phyloP scores from a whole-genome alignment of 768 basidiomycete genomes.

The Boletus rufocinnamomeus region DNA sequence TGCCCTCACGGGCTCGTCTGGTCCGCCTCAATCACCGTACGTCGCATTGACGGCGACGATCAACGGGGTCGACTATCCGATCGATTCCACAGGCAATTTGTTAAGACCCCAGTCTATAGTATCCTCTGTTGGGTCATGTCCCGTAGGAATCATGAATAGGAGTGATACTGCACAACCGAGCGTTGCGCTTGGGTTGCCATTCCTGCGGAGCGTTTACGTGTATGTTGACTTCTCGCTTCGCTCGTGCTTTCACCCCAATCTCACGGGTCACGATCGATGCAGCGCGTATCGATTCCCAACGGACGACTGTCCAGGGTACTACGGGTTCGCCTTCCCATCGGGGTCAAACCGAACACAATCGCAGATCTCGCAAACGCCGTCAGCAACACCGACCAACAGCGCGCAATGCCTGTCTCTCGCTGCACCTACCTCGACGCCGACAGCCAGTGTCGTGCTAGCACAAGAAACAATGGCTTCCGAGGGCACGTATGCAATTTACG shows the following conservation, averaged over 20 bases:
- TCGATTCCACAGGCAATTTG: conserved; percentile 28
- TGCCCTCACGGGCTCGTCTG: neutral
- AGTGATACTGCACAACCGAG: conserved; percentile 15
- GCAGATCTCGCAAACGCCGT: conserved; percentile 33
- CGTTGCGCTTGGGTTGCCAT: conserved; percentile 28
- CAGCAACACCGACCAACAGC: conserved; percentile 29
- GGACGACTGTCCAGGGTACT: conserved; percentile 31
- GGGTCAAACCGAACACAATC: conserved; percentile 30
- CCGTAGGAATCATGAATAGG: conserved; percentile 24
- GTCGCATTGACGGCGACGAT: conserved; percentile 31
- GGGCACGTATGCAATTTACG: conserved; percentile 20
- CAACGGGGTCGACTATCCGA: conserved; percentile 35
- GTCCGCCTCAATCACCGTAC: conserved; percentile 19
- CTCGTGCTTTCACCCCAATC: neutral
- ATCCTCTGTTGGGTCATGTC: conserved; percentile 11
- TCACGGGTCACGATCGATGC: neutral
- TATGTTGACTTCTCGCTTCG: conserved; percentile 9
- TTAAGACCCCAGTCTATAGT: conserved; percentile 13
- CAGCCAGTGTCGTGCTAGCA: conserved; percentile 17
- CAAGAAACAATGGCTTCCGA: conserved; percentile 7
- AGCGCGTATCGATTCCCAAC: conserved; percentile 38
- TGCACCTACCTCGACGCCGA: conserved; percentile 33
- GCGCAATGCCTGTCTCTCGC: conserved; percentile 28
- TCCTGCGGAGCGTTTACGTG: conserved; percentile 36
- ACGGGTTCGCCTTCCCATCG: conserved; percentile 34